These are phyloP conservation scores for Cydonia oblonga DNA, from an alignment of 331 rosid genomes.

Conservation along the genomic window DNA sequence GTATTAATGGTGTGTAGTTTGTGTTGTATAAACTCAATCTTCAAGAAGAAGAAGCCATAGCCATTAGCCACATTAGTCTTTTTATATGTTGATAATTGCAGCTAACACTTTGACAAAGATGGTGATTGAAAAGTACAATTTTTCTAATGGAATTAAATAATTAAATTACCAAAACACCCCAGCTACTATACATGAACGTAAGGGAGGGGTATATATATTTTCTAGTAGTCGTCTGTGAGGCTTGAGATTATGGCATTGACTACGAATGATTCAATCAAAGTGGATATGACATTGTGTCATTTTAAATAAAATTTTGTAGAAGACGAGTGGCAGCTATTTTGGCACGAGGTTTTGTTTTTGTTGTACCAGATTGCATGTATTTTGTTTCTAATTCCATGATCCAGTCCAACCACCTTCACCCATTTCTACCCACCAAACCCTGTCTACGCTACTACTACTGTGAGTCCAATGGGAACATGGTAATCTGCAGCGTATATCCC, in stretches of 20 bases:
- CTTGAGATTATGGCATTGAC: conserved; percentile 23
- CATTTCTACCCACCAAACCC: conserved; percentile 73
- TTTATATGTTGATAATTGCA: conserved; percentile 19
- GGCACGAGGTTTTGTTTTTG: conserved; percentile 29
- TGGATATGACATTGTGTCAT: conserved; percentile 12
- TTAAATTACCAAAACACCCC: conserved; percentile 11
- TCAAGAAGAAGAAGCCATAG: conserved; percentile 28
- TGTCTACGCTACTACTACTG: not conserved
- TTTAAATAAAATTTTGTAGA: not conserved
- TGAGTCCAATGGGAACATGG: conserved; percentile 31
- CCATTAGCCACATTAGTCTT: not conserved
- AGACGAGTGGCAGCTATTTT: not conserved
- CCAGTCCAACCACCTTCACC: conserved; percentile 90
- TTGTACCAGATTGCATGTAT: conserved; percentile 12
- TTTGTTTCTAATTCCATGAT: conserved; percentile 20
- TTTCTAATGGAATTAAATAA: not conserved
- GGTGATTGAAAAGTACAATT: not conserved
- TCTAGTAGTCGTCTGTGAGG: not conserved
- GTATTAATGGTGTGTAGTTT: conserved; percentile 34
- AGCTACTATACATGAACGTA: not conserved
- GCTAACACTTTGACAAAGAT: conserved; percentile 74
- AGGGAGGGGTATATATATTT: not conserved
- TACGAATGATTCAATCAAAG: conserved; percentile 8
- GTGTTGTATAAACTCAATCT: conserved; percentile 26
- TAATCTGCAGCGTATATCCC: not conserved